Evolutionary conservation across 1,284 basidiomycete species (phyloP), one percentile per base, ranked within the genome.

Genomic region (Trichosporon asahii): DNA sequence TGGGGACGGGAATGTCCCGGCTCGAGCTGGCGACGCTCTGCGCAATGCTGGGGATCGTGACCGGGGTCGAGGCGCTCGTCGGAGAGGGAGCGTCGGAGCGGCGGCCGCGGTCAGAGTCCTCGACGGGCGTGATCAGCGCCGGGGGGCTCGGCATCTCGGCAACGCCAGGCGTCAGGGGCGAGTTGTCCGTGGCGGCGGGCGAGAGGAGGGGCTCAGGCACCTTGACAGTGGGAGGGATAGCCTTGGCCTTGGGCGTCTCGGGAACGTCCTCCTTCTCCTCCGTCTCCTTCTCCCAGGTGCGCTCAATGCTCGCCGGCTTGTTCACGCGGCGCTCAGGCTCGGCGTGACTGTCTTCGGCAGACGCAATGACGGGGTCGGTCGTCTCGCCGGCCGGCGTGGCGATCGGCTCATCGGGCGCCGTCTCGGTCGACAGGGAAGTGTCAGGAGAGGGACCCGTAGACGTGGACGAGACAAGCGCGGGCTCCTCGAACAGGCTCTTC

Each of bases 401-500:
- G 29, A 61, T 61, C 5, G 57, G 57, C 29, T 61, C 57, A 11
- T 61, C 57, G 3, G 57, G 57, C 18, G 29, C 57, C 29, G 57
- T 61, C 29, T 61, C 57, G 3, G 27, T 61, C 27, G 57, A 61
- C 29, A 61, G 15, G 1, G 57, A 31, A 15, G 57, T 61, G 57
- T 61, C 57, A 7, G 57, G 57, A 8, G 57, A 61, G 6, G 57
- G 27, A 2, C 29, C 57, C 8, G 57, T 33, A 18, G 53, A 57
- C n/a, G 57, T 33, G 29, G 53, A 57, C n/a, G 18, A n/a, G 29
- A 31, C 57, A 15, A 31, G 15, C 15, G 57, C 27, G 15, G 27
- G 27, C 14, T 61, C 57, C 57, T 61, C 57, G 57, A 61, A 61
- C 57, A 61, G 57, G 27, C 57, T 61, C 57, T 61, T 61, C 57